These are phyloP conservation scores for Psophocarpus tetragonolobus DNA, from an alignment of 306 rosid species.

Conservation along the genomic window DNA sequence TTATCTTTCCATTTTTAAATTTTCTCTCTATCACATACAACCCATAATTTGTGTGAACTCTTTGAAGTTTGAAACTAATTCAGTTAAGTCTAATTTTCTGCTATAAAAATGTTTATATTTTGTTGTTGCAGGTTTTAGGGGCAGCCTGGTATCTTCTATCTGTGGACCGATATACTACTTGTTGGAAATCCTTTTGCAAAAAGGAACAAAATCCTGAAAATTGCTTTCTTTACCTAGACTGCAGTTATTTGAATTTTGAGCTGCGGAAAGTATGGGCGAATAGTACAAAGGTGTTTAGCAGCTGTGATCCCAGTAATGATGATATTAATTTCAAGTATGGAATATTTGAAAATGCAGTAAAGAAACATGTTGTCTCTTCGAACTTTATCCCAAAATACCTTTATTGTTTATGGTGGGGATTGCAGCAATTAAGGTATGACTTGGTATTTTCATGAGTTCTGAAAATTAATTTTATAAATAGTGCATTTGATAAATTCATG, in stretches of 20 bases:
- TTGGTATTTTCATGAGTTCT: constrained; percentile 12
- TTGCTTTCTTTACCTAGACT: constrained; percentile 70
- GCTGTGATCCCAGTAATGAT: constrained; percentile 54
- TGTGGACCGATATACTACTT: constrained; percentile 78
- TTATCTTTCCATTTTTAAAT: not conserved
- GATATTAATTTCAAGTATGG: constrained; percentile 63
- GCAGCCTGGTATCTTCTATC: constrained; percentile 97
- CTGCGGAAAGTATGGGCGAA: constrained; percentile 59
- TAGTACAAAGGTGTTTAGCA: constrained; percentile 57
- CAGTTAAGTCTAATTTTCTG: constrained; percentile 4
- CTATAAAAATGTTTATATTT: constrained; percentile 22
- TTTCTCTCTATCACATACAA: not conserved
- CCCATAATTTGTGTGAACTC: constrained; percentile 11
- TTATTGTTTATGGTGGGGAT: constrained; percentile 98
- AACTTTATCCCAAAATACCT: constrained; percentile 72
- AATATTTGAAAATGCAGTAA: constrained; percentile 63
- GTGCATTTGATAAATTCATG: constrained; percentile 6
- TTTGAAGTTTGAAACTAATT: constrained; percentile 1
- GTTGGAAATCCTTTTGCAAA: constrained; percentile 82
- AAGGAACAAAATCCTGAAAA: constrained; percentile 46
- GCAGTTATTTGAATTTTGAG: constrained; percentile 38
- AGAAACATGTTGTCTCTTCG: constrained; percentile 63
- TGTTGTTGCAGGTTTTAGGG: constrained; percentile 75
- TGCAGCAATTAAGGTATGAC: constrained; percentile 89
- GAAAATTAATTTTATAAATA: constrained; percentile 31